phyloP scores from a whole-genome alignment of 2,329 filamentous ascomycete genomes.

The Penicillium sp. region DNA sequence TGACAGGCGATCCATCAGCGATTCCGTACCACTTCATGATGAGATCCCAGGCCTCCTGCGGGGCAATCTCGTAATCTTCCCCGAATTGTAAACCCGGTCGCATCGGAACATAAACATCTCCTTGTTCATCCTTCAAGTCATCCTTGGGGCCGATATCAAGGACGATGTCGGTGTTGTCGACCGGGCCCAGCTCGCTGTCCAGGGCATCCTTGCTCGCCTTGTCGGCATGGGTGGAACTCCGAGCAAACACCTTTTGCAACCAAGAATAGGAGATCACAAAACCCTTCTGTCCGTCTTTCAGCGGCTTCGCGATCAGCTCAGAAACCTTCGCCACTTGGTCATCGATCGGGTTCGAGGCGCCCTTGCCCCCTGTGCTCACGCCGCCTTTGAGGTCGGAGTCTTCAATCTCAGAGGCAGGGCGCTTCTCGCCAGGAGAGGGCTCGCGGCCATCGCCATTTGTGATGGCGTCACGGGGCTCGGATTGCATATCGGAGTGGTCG shows the following conservation, averaged over 20 bases:
- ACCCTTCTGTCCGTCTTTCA: slow-evolving; percentile 70
- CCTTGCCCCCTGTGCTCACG: slow-evolving; percentile 14
- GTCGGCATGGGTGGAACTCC: slow-evolving; percentile 58
- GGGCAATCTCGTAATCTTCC: slow-evolving; percentile 76
- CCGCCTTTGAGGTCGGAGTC: slow-evolving; percentile 28
- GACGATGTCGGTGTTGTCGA: slow-evolving; percentile 85
- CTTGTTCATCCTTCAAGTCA: slow-evolving; percentile 47
- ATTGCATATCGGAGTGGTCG: slow-evolving; percentile 47
- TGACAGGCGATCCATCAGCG: slow-evolving; percentile 66
- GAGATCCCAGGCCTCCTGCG: slow-evolving; percentile 76
- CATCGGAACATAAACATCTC: slow-evolving; percentile 66
- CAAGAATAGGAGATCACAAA: slow-evolving; percentile 78
- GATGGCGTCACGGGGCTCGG: slow-evolving; percentile 30
- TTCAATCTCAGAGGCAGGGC: slow-evolving; percentile 33
- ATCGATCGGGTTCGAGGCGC: slow-evolving; percentile 48
- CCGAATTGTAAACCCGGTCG: slow-evolving; percentile 63
- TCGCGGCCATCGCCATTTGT: slow-evolving; percentile 27
- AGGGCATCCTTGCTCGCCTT: slow-evolving; percentile 59
- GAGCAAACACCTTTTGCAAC: slow-evolving; percentile 70
- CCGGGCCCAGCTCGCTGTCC: slow-evolving; percentile 68
- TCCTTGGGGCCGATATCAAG: slow-evolving; percentile 52
- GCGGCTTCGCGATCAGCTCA: slow-evolving; percentile 53
- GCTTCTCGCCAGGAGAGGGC: slow-evolving; percentile 39
- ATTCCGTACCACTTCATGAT: slow-evolving; percentile 81
- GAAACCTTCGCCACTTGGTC: slow-evolving; percentile 74